A percentile compares a stretch with the other conserved stretches of the same genome.
Evolutionary conservation across 495 filamentous ascomycete genomes (phyloP).

Genomic region (Hypoxylon crocopeplum): DNA sequence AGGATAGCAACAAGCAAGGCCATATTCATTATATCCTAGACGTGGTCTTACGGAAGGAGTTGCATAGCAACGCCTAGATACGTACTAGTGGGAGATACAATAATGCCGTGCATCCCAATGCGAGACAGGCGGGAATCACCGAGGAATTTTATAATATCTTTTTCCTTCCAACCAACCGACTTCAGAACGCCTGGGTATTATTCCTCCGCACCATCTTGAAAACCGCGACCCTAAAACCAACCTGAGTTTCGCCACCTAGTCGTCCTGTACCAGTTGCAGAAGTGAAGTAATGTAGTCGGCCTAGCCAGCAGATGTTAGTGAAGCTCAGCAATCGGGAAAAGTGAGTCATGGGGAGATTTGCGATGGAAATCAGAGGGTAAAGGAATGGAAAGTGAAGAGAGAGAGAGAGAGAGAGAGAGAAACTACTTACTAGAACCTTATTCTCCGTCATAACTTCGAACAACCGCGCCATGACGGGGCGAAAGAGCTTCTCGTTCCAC

Average conservation of each 20-base stretch:
- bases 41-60: no score
- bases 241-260: conserved; percentile 15
- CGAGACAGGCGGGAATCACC: no score
- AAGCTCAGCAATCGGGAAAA: not conserved
- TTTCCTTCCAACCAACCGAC: no score
- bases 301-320: conserved; percentile 24
- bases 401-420: conserved; percentile 27
- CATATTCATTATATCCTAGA: no score
- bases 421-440: conserved; percentile 50
- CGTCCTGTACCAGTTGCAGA: conserved; percentile 41
- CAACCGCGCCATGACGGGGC: conserved; percentile 54
- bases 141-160: no score
- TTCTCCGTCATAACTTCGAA: conserved; percentile 64
- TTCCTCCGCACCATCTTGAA: not conserved
- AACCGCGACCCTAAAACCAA: not conserved
- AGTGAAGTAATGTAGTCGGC: conserved; percentile 41
- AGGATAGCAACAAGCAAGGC: no score
- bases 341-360: not conserved
- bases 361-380: not conserved
- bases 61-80: no score
- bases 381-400: not conserved
- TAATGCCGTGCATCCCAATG: no score
- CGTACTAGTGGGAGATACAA: no score
- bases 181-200: conserved; percentile 35
- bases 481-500: conserved; percentile 59